Evolutionary conservation across 2,329 filamentous ascomycete genomes (phyloP).

Genomic region (Xylariaceae sp.): DNA sequence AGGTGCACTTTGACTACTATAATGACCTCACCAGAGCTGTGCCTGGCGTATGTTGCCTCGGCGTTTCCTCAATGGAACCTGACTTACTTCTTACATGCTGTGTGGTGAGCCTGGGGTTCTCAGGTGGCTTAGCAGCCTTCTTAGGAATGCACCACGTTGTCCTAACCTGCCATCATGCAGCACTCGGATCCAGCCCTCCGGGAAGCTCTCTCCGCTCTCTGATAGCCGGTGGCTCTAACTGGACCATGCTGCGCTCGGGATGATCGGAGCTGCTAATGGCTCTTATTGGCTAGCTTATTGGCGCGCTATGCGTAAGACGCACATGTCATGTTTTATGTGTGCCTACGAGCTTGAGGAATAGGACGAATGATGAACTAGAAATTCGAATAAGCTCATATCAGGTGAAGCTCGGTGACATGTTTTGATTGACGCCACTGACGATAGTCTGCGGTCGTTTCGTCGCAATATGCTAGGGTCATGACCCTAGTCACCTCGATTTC

Average conservation of each 20-base stretch:
- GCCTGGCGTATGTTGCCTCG: conserved; percentile 5
- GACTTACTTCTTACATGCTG: not conserved
- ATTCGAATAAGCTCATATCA: conserved; percentile 2
- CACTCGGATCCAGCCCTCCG: conserved; percentile 10
- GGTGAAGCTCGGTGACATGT: conserved; percentile 5
- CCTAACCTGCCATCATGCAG: not conserved
- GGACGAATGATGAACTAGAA: not conserved
- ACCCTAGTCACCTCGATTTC: conserved; percentile 1
- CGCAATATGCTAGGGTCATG: not conserved
- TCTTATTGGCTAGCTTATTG: conserved; percentile 21
- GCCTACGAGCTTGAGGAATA: not conserved
- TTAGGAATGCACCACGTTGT: not conserved
- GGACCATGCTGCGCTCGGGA: conserved; percentile 15
- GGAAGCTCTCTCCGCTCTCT: not conserved
- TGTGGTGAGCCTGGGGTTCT: conserved; percentile 2
- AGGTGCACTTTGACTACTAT: not conserved
- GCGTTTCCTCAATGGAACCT: not conserved
- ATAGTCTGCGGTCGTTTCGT: not conserved
- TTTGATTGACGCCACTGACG: conserved; percentile 1
- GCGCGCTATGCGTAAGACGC: conserved; percentile 11
- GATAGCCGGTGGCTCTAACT: conserved; percentile 2
- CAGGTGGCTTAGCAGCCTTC: not conserved
- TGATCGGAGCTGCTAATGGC: conserved; percentile 11
- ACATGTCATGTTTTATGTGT: conserved; percentile 3
- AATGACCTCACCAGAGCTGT: not conserved